These are phyloP conservation scores for Ceriops zippeliana DNA, from an alignment of 345 rosid species.

Conservation along the genomic window DNA sequence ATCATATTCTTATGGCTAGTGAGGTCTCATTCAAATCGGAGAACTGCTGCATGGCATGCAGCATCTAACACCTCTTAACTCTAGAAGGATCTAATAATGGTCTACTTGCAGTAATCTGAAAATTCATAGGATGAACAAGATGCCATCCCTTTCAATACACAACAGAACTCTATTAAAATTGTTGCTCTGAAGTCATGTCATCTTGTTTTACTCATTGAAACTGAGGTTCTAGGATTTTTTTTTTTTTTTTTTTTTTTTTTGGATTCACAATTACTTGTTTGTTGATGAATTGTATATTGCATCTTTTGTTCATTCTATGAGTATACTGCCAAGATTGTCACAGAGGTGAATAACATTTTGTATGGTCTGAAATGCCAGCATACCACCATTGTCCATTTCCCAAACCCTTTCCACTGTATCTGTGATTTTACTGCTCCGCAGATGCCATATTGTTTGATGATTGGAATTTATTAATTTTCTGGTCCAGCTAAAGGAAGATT, in stretches of 20 bases:
- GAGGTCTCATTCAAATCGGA: not conserved
- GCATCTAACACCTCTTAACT: not conserved
- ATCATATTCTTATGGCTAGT: not conserved
- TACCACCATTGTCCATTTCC: not conserved
- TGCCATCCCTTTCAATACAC: not conserved
- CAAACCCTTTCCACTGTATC: not conserved
- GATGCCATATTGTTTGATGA: not conserved
- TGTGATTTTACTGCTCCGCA: not conserved
- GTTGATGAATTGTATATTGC: too few species aligned
- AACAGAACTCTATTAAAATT: not conserved
- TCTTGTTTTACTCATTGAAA: too few species aligned
- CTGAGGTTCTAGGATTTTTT: too few species aligned
- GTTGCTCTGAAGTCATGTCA: too few species aligned
- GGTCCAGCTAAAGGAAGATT: constrained; percentile 68
- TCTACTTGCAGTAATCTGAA: not conserved
- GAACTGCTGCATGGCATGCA: not conserved
- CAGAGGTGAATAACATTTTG: too few species aligned
- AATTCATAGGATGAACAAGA: not conserved
- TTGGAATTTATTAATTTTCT: not conserved
- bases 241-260: too few species aligned
- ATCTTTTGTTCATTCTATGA: too few species aligned
- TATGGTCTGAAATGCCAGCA: too few species aligned
- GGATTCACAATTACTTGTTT: too few species aligned
- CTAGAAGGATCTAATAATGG: not conserved
- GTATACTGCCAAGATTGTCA: too few species aligned